Percentiles rank a stretch among this genome's conserved stretches.
Evolutionary conservation across 768 basidiomycete genomes (phyloP).

Genomic region (Rhizopogon salebrosus): DNA sequence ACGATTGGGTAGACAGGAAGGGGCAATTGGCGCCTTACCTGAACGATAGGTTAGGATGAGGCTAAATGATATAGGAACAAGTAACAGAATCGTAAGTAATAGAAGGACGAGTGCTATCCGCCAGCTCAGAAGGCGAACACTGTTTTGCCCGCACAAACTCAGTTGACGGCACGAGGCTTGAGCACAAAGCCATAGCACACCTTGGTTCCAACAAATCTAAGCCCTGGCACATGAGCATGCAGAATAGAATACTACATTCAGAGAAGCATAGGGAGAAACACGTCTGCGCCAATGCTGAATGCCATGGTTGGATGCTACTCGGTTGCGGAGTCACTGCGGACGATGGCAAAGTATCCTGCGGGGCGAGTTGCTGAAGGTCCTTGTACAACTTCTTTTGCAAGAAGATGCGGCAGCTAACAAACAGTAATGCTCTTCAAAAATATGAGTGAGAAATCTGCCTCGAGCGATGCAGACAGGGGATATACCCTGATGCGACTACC

Average conservation of each 20-base stretch:
- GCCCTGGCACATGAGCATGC: constrained; percentile 70
- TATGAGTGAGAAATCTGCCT: not conserved
- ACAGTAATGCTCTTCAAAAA: constrained; percentile 38
- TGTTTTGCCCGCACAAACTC: constrained; percentile 16
- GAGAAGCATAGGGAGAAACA: constrained; percentile 70
- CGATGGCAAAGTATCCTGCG: constrained; percentile 21
- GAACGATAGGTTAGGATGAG: constrained; percentile 48
- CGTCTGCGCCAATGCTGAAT: constrained; percentile 51
- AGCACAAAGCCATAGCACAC: constrained; percentile 34
- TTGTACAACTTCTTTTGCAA: constrained; percentile 55
- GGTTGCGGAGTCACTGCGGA: constrained; percentile 15
- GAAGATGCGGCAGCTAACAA: constrained; percentile 54
- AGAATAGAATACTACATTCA: constrained; percentile 69
- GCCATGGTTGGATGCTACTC: constrained; percentile 30
- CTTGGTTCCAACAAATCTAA: constrained; percentile 44
- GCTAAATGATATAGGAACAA: constrained; percentile 61
- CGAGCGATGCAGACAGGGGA: not conserved
- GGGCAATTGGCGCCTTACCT: constrained; percentile 11
- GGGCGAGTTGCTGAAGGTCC: constrained; percentile 47
- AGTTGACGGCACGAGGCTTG: constrained; percentile 2
- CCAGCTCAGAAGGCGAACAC: constrained; percentile 67
- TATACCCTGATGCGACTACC: constrained; percentile 15
- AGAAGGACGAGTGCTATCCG: constrained; percentile 57
- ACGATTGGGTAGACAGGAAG: not conserved
- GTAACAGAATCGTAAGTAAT: constrained; percentile 54